A percentile compares a stretch with the other conserved stretches of the same genome.
Conservation (phyloP, 768 basidiomycete species). For the Agrocybe praecox region DNA sequence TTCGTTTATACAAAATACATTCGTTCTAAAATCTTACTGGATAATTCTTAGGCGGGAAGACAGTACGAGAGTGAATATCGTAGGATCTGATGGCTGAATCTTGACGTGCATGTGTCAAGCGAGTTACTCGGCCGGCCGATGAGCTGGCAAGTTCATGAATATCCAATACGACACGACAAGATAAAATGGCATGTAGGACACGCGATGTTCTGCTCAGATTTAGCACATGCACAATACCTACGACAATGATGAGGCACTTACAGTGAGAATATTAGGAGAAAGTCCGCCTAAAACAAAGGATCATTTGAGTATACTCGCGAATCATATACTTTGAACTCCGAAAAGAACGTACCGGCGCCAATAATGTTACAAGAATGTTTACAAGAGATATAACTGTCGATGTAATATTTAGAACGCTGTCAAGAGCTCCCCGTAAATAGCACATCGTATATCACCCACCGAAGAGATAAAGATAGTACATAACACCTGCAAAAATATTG, state of each 20-base stretch:
- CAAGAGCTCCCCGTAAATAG: neutral
- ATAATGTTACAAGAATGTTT: slow-evolving; percentile 1
- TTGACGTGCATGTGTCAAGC: too few relatives aligned
- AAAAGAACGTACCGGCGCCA: slow-evolving; percentile 1
- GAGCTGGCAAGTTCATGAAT: slow-evolving; percentile 1
- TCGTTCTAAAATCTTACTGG: too few relatives aligned
- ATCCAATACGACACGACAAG: slow-evolving; percentile 6
- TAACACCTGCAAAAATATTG: neutral
- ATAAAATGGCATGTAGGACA: slow-evolving; percentile 3
- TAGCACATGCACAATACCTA: neutral
- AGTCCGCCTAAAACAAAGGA: neutral
- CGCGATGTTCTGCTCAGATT: neutral
- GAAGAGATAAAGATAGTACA: slow-evolving; percentile 8
- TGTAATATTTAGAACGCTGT: neutral
- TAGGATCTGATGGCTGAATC: too few relatives aligned
- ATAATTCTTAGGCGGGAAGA: too few relatives aligned
- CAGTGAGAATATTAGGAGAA: slow-evolving; percentile 2
- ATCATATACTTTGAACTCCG: neutral
- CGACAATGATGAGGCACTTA: neutral
- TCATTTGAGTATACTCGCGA: neutral
- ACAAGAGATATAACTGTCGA: neutral
- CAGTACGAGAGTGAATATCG: too few relatives aligned
- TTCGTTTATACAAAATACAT: too few relatives aligned
- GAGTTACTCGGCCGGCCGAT: too few relatives aligned
- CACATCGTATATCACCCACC: neutral